Conservation (phyloP, 495 filamentous ascomycete genomes). For the Haplographium delicatum region DNA sequence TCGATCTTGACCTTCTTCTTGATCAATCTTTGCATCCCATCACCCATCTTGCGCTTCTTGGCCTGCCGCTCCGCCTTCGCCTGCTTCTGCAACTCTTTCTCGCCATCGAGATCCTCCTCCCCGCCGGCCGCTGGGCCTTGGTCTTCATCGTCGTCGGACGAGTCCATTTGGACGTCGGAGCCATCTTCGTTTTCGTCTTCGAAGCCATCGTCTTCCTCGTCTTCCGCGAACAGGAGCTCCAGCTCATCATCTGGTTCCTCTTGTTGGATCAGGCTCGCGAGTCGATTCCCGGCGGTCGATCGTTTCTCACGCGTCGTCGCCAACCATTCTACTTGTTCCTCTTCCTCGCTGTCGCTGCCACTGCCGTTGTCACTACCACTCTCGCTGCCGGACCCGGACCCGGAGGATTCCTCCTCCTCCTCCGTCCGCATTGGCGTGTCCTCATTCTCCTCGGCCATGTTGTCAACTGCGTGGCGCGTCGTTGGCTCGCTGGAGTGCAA, state of each 20-base stretch:
- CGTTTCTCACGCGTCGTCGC: constrained; percentile 73
- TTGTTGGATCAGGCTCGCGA: constrained; percentile 65
- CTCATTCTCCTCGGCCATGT: constrained; percentile 11
- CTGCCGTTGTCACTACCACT: too few species aligned
- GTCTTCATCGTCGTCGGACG: constrained; percentile 73
- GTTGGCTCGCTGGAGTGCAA: not conserved
- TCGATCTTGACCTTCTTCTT: constrained; percentile 53
- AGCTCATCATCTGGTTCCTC: constrained; percentile 66
- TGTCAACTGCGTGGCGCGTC: not conserved
- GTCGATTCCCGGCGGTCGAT: constrained; percentile 79
- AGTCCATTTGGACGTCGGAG: constrained; percentile 76
- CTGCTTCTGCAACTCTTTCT: constrained; percentile 59
- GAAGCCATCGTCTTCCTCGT: constrained; percentile 81
- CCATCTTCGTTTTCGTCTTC: constrained; percentile 58
- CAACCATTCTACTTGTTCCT: constrained; percentile 59
- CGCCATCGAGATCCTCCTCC: constrained; percentile 64
- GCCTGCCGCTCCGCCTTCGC: constrained; percentile 45
- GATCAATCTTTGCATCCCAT: constrained; percentile 46
- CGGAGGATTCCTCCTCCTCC: constrained; percentile 4
- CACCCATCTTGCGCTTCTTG: constrained; percentile 73
- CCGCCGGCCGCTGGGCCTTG: constrained; percentile 63
- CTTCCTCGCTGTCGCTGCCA: too few species aligned
- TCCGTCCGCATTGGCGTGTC: constrained; percentile 20
- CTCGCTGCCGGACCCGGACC: constrained; percentile 14
- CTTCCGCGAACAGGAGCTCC: constrained; percentile 76